Evolutionary conservation across 2,329 filamentous ascomycete genomes (phyloP).

Genomic region (Cladosporium sp.): DNA sequence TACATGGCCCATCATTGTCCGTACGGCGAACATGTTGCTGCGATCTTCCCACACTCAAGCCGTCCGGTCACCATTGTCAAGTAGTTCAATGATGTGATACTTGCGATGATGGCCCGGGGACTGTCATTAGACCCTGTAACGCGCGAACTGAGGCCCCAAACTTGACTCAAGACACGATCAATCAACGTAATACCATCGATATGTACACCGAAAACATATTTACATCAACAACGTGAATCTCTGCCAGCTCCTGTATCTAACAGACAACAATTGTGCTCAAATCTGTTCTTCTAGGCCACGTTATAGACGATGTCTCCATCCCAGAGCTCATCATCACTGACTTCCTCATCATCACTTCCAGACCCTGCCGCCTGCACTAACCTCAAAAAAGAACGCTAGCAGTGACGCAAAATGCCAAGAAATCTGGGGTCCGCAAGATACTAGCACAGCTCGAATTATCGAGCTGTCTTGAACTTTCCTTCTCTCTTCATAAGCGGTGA

Average conservation of each 20-base stretch:
- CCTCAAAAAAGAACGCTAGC: not conserved
- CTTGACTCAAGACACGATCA: not conserved
- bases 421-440: not conserved
- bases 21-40: no score
- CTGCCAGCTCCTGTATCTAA: rapidly evolving
- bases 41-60: no score
- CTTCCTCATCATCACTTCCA: not conserved
- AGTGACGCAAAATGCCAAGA: not conserved
- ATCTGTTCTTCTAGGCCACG: not conserved
- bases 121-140: not conserved
- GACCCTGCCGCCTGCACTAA: not conserved
- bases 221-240: not conserved
- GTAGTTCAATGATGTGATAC: not conserved
- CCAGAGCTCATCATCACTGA: not conserved
- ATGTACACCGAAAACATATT: not conserved
- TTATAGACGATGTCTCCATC: not conserved
- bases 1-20: no score
- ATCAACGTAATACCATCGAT: not conserved
- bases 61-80: no score
- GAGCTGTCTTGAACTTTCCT: not conserved
- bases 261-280: not conserved
- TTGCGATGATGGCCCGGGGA: not conserved
- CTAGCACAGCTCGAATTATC: no score
- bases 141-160: not conserved
- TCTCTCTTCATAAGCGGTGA: not conserved